phyloP scores from a whole-genome alignment of 192 early-diverging fungal species.

The Mortierella alpina region DNA sequence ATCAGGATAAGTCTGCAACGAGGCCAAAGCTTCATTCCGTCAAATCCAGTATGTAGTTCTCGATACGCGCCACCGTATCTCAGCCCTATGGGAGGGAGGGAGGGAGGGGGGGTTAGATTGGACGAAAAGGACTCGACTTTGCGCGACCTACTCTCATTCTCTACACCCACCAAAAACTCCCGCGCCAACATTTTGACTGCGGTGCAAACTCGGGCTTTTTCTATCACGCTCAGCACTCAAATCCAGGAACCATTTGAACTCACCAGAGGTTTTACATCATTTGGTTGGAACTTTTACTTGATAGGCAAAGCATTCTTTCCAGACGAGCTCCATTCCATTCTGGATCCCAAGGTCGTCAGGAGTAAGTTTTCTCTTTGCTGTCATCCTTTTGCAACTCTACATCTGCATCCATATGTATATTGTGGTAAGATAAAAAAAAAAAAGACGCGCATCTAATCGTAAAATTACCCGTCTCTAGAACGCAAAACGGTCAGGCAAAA shows the following conservation, averaged over 20 bases:
- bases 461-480: slow-evolving; percentile 9
- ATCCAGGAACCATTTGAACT: too few species aligned
- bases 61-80: neutral
- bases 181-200: slow-evolving; percentile 1
- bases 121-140: neutral
- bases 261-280: neutral
- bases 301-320: slow-evolving; percentile 49
- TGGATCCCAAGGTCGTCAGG: slow-evolving; percentile 43
- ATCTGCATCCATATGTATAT: neutral
- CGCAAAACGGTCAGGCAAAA: slow-evolving; percentile 22
- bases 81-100: neutral
- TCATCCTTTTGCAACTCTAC: neutral
- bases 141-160: too few species aligned
- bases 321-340: slow-evolving; percentile 46
- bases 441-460: too few species aligned
- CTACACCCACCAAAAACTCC: too few species aligned
- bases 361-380: slow-evolving; percentile 31
- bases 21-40: slow-evolving; percentile 34
- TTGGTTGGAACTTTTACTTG: neutral
- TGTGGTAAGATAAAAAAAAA: neutral
- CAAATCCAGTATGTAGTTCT: slow-evolving; percentile 34
- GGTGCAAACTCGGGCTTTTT: neutral
- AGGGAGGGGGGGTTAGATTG: too few species aligned
- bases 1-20: slow-evolving; percentile 33
- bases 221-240: too few species aligned